Conservation (phyloP, 1,139 yeast species). For the Geotrichum carabidarum region DNA sequence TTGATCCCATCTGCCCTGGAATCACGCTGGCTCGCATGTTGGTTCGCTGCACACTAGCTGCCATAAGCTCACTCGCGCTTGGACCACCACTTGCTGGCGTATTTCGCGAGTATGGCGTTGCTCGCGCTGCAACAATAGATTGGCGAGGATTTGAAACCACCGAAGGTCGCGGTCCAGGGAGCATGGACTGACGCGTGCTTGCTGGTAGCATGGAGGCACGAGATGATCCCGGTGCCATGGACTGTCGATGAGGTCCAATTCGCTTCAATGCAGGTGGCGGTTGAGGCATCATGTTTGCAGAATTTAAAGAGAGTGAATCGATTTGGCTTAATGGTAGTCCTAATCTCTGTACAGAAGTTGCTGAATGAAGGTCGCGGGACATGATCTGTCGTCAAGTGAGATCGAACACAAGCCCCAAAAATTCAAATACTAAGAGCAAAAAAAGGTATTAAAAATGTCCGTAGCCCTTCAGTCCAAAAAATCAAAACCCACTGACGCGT, state of each 20-base stretch:
- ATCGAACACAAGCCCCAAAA: background rate
- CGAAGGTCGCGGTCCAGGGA: conserved; percentile 4
- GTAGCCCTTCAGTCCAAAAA: background rate
- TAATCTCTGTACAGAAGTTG: background rate
- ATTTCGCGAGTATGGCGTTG: conserved; percentile 11
- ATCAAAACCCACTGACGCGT: background rate
- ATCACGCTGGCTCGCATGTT: conserved; percentile 8
- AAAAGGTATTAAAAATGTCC: no score
- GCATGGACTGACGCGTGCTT: conserved; percentile 20
- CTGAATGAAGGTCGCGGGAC: background rate
- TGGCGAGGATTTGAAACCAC: conserved; percentile 7
- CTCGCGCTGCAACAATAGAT: conserved; percentile 8
- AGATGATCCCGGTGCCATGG: conserved; percentile 22
- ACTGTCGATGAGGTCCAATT: conserved; percentile 25
- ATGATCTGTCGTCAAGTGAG: background rate
- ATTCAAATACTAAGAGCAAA: background rate
- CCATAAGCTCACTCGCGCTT: conserved; percentile 16
- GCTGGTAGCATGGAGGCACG: conserved; percentile 14
- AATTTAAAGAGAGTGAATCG: conserved; percentile 2
- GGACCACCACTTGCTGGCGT: conserved; percentile 19
- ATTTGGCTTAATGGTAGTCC: conserved; percentile 5
- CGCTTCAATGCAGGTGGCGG: conserved; percentile 23
- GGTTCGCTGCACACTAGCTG: conserved; percentile 14
- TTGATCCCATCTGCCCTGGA: conserved; percentile 12
- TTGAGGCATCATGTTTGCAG: conserved; percentile 13